These are phyloP conservation scores for Teratosphaeria viscida DNA, from an alignment of 2,329 filamentous ascomycete species.

Conservation along the genomic window DNA sequence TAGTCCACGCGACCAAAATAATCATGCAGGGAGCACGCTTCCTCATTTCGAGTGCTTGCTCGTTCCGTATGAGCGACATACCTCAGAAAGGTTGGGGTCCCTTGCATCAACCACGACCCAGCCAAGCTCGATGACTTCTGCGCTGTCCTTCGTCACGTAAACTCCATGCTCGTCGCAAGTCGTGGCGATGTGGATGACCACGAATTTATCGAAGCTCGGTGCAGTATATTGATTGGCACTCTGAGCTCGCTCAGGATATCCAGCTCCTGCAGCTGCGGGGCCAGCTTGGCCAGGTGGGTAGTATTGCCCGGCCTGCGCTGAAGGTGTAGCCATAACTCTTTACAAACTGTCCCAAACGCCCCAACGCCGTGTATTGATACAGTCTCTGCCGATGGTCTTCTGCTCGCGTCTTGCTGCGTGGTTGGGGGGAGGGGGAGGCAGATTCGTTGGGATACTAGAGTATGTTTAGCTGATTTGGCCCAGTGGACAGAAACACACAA, in stretches of 20 bases:
- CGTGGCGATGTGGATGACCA: conserved; percentile 96
- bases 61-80: conserved; percentile 3
- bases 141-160: conserved; percentile 98
- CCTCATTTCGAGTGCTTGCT: background rate
- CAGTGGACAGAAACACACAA: background rate
- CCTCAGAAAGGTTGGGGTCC: conserved; percentile 24
- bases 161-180: conserved; percentile 99
- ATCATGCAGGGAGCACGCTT: background rate
- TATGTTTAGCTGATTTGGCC: background rate
- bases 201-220: conserved; percentile 68
- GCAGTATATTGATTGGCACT: conserved; percentile 23
- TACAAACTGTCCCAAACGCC: conserved; percentile 3
- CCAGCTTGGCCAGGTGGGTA: conserved; percentile 2
- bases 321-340: conserved; percentile 14
- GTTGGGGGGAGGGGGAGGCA: background rate
- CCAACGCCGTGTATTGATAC: conserved; percentile 4
- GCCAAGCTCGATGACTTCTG: conserved; percentile 96
- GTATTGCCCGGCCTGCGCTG: conserved; percentile 8
- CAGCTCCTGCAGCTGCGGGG: conserved; percentile 4
- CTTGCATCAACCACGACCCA: conserved; percentile 61
- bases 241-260: conserved; percentile 2
- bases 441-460: background rate
- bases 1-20: background rate
- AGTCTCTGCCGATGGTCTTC: background rate
- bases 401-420: background rate